phyloP scores from a whole-genome alignment of 805 yeast species.

The Starmerella bombicola region DNA sequence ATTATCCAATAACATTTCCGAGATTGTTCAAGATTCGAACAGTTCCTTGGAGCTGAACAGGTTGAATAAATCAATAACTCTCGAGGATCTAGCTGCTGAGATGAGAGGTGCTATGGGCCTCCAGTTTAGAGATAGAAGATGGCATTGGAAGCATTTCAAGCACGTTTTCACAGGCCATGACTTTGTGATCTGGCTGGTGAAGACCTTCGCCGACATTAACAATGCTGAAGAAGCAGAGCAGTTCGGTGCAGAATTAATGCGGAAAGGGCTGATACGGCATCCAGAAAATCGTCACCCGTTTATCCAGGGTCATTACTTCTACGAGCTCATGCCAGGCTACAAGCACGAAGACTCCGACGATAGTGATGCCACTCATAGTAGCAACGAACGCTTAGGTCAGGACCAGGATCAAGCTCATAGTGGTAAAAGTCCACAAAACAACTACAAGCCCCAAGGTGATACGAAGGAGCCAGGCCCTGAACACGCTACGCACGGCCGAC shows the following conservation, averaged over 20 bases:
- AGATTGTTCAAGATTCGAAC: constrained; percentile 34
- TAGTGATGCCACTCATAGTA: neutral
- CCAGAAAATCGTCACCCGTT: constrained; percentile 75
- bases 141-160: constrained; percentile 77
- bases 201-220: constrained; percentile 64
- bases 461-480: neutral
- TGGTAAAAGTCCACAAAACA: neutral
- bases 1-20: constrained; percentile 50
- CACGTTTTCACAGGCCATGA: constrained; percentile 79
- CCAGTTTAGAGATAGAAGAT: constrained; percentile 59
- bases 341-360: constrained; percentile 13
- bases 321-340: constrained; percentile 51
- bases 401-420: neutral
- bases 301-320: constrained; percentile 87
- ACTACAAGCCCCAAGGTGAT: neutral
- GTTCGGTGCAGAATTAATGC: constrained; percentile 70
- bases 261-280: constrained; percentile 58
- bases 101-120: constrained; percentile 54
- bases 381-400: neutral
- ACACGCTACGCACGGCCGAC: neutral
- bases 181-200: constrained; percentile 72
- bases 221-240: constrained; percentile 71
- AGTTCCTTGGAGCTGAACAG: constrained; percentile 18
- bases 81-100: constrained; percentile 46
- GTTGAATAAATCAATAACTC: constrained; percentile 30